phyloP scores from a whole-genome alignment of 495 filamentous ascomycete species.

The Neurospora discreta region DNA sequence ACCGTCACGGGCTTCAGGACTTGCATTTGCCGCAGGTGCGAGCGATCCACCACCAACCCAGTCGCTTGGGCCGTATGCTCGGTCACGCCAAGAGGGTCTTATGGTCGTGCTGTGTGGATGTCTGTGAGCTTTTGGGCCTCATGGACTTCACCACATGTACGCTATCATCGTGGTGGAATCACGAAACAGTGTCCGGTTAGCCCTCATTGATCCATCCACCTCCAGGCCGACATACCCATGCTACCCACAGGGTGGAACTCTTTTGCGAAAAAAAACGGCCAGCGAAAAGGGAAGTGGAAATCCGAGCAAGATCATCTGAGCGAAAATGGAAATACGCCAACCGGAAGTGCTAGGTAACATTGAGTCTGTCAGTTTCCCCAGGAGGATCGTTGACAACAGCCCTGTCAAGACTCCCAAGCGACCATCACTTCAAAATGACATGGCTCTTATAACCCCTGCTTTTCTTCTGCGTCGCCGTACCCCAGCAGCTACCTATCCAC shows the following conservation, averaged over 20 bases:
- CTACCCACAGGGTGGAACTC: neutral
- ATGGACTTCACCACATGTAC: neutral
- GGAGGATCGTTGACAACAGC: neutral
- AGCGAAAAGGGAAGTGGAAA: neutral
- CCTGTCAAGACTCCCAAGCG: conserved; percentile 11
- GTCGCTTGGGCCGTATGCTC: neutral
- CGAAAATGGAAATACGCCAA: neutral
- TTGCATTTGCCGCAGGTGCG: neutral
- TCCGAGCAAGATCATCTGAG: neutral
- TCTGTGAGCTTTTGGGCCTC: neutral
- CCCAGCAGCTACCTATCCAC: conserved; percentile 10
- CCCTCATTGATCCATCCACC: neutral
- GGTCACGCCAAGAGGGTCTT: neutral
- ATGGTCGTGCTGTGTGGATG: neutral
- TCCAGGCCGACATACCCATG: neutral
- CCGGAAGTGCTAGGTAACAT: neutral
- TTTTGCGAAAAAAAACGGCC: neutral
- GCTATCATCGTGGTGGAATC: neutral
- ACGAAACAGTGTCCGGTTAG: neutral
- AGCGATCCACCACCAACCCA: neutral
- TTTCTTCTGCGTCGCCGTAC: conserved; percentile 8
- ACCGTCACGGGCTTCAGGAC: neutral
- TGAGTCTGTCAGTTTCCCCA: neutral
- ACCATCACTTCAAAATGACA: conserved; percentile 8
- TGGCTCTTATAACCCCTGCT: conserved; percentile 9